These are phyloP conservation scores for Graphilbum fragrans DNA, from an alignment of 2,329 filamentous ascomycete species.

Conservation along the genomic window DNA sequence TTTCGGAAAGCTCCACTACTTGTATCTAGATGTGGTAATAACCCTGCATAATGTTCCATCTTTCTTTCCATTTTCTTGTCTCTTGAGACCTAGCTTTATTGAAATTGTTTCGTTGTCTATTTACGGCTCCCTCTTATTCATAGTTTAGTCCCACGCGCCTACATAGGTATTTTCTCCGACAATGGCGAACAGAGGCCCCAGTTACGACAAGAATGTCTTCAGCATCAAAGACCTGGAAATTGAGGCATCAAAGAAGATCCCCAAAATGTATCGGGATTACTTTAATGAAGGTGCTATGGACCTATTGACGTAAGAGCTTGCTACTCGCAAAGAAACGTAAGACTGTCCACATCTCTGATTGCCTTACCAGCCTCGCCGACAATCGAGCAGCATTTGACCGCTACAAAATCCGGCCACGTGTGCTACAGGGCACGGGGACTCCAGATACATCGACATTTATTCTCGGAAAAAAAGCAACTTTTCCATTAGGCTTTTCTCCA, in stretches of 20 bases:
- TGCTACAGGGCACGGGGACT: conserved; percentile 17
- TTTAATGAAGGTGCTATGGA: conserved; percentile 47
- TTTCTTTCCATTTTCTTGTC: too few species aligned
- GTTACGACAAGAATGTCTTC: conserved; percentile 2
- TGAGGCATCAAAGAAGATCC: conserved; percentile 2
- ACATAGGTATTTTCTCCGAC: too few species aligned
- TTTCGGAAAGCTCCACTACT: too few species aligned
- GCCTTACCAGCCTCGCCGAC: conserved; percentile 25
- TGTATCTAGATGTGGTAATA: too few species aligned
- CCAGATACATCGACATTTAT: conserved; percentile 22
- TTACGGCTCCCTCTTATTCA: too few species aligned
- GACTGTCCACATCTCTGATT: too few species aligned
- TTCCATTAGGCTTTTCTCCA: conserved; percentile 41
- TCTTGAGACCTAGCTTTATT: too few species aligned
- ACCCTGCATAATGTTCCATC: too few species aligned
- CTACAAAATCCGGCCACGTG: conserved; percentile 33
- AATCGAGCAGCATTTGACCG: conserved; percentile 39
- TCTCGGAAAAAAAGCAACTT: conserved; percentile 24
- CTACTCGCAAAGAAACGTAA: too few species aligned
- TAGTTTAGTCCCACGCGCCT: too few species aligned
- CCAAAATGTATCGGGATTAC: conserved; percentile 26
- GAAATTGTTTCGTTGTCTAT: too few species aligned
- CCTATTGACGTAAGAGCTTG: conserved; percentile 26
- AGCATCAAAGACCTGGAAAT: conserved; percentile 3
- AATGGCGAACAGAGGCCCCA: conserved; percentile 2